A percentile compares a stretch with the other conserved stretches of the same genome.
Conservation (phyloP, 257 asterid species). For the Plantago ovata region DNA sequence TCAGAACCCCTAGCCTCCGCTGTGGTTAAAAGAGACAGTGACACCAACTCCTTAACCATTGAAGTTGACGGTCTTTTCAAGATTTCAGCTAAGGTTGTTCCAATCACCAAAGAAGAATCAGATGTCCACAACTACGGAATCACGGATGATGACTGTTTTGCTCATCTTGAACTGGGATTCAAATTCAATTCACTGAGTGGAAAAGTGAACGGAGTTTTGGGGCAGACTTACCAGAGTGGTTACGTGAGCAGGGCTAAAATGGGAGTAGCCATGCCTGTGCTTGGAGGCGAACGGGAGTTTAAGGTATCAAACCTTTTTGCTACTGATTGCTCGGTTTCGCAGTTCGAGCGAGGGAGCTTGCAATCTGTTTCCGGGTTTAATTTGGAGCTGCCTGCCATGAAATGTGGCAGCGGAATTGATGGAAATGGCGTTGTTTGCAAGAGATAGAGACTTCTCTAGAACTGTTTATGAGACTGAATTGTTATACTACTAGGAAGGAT, state of each 20-base stretch:
- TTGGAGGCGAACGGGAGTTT: slow-evolving; percentile 55
- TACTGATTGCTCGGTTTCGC: slow-evolving; percentile 41
- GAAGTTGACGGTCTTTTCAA: slow-evolving; percentile 33
- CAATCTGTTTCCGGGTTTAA: background rate
- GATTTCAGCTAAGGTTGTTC: slow-evolving; percentile 48
- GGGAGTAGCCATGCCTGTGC: slow-evolving; percentile 53
- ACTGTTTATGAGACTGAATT: too few relatives aligned
- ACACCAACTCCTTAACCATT: slow-evolving; percentile 32
- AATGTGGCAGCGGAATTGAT: slow-evolving; percentile 36
- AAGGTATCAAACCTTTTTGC: slow-evolving; percentile 36
- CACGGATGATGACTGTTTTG: slow-evolving; percentile 45
- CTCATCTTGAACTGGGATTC: slow-evolving; percentile 59
- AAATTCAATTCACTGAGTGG: slow-evolving; percentile 38
- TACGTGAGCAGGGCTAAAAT: slow-evolving; percentile 48
- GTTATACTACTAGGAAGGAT: too few relatives aligned
- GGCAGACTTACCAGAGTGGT: slow-evolving; percentile 51
- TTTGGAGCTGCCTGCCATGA: slow-evolving; percentile 37
- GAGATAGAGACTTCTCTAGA: slow-evolving; percentile 13
- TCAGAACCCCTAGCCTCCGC: slow-evolving; percentile 10
- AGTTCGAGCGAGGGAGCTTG: slow-evolving; percentile 21
- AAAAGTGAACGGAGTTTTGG: slow-evolving; percentile 48
- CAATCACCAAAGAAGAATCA: slow-evolving; percentile 40
- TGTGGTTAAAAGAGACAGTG: slow-evolving; percentile 28
- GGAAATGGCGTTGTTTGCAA: slow-evolving; percentile 56
- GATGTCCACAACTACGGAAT: slow-evolving; percentile 49